Base-by-base conservation (phyloP, 2,329 filamentous ascomycete species). In the Beauveria asiatica region DNA sequence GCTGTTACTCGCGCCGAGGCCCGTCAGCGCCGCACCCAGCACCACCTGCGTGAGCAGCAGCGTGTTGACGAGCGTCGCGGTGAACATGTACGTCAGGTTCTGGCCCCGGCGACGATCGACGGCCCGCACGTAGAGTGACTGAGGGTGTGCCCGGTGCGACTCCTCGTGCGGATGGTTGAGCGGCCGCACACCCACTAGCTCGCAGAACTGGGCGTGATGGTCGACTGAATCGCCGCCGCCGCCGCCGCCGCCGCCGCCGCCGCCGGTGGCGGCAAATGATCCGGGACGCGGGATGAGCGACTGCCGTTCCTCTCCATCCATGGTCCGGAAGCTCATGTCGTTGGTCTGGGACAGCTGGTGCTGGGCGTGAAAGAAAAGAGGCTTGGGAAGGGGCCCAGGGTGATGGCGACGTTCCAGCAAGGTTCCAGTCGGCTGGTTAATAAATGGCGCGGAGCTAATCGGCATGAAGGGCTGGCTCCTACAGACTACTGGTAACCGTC, bases 51-150 rank as follows among this genome's bases (percentile, higher is more conserved):
- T 57, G 8, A 65, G 59, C 27, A 66, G 59, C 57, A 65, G 61
- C 5, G 62, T 64, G 60, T 66, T 66, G 63, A 64, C 49, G 6
- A 66, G 59, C 25, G 65, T 60, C 17, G 65, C 63, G 21, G 64
- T 64, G 52, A 65, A 63, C 17, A 62, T 57, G 56, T 66, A 65
- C 3, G 62, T 62, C 62, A 60, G 63, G 52, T 50, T 57, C 61
- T 63, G 61, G 52, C 56, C 55, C 11, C 19, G 13, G 33, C 64
- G 63, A 23, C 62, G 61, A 37, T 57, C 59, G 5, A 61, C 57
- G 27, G 63, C 65, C 16, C 65, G 64, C 7, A 60, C 61, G 55
- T 66, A 66, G 5, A 66, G 61, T 52, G 67, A 65, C 30, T 64
- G 57, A 13, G 63, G 62, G 45, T 59, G 62, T 11, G 63, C 59